phyloP scores from a whole-genome alignment of 2,329 filamentous ascomycete species.

The Cucurbitaria berberidis region DNA sequence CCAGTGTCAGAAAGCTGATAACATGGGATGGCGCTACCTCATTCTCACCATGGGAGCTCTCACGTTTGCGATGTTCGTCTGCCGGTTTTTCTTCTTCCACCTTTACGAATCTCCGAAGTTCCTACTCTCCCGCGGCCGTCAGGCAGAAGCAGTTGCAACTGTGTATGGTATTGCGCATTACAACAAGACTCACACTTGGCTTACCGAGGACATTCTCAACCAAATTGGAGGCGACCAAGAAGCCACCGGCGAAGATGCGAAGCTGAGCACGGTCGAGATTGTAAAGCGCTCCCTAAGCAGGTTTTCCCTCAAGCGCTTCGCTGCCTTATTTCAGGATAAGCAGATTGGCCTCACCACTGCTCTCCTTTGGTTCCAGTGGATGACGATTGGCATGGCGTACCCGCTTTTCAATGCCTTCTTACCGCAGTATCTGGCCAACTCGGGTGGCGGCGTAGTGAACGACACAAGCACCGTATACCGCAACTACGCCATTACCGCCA shows the following conservation, averaged over 20 bases:
- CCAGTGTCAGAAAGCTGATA: constrained; percentile 59
- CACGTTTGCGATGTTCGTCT: constrained; percentile 78
- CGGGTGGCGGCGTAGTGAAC: constrained; percentile 45
- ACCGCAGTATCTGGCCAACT: constrained; percentile 79
- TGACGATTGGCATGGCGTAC: constrained; percentile 83
- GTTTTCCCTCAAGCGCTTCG: constrained; percentile 71
- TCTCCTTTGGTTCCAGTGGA: constrained; percentile 79
- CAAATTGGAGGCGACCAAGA: constrained; percentile 57
- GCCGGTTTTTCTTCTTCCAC: constrained; percentile 80
- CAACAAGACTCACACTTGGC: constrained; percentile 60
- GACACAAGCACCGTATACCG: constrained; percentile 64
- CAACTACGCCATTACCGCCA: constrained; percentile 81
- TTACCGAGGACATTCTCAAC: constrained; percentile 73
- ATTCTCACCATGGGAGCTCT: constrained; percentile 72
- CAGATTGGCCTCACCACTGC: constrained; percentile 57
- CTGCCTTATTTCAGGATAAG: constrained; percentile 64
- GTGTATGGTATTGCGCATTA: constrained; percentile 78
- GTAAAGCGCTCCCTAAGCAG: constrained; percentile 66
- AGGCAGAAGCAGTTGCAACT: constrained; percentile 79
- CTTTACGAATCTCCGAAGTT: constrained; percentile 88
- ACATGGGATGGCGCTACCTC: constrained; percentile 78
- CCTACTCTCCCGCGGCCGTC: constrained; percentile 75
- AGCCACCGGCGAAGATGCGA: constrained; percentile 42
- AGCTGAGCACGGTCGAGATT: constrained; percentile 55
- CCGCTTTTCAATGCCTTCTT: constrained; percentile 89